Evolutionary conservation across 225 moss, liverwort and hornwort genomes (phyloP).

Genomic region (Pleurozium schreberi): DNA sequence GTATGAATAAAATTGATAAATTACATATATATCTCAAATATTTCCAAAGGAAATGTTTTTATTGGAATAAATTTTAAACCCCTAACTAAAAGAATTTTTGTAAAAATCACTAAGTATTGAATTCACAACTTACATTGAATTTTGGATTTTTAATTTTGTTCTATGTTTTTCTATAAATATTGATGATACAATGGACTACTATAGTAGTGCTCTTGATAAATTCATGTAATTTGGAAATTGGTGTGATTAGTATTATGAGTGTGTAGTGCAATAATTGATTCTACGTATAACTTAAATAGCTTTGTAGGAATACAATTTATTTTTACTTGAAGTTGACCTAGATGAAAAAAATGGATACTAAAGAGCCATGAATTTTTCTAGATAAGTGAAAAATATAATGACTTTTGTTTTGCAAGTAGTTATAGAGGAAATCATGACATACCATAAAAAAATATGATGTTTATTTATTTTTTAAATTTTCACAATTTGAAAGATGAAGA

Average conservation of each 20-base stretch:
- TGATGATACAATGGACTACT: background rate
- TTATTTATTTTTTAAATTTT: background rate
- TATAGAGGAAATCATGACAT: background rate
- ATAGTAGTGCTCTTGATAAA: rapidly evolving
- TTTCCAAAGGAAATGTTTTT: too few relatives aligned
- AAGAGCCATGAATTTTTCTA: background rate
- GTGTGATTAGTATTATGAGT: too few relatives aligned
- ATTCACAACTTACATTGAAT: rapidly evolving
- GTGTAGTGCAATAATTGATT: rapidly evolving
- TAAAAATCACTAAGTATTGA: background rate
- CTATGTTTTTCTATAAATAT: background rate
- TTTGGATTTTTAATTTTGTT: background rate
- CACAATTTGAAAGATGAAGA: background rate
- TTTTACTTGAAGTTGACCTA: too few relatives aligned
- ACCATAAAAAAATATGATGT: too few relatives aligned
- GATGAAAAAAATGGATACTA: background rate
- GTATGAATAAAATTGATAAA: background rate
- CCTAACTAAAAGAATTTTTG: background rate
- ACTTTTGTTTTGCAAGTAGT: background rate
- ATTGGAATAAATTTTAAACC: background rate
- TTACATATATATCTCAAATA: background rate
- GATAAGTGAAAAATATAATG: background rate
- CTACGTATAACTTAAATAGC: background rate
- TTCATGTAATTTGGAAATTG: background rate
- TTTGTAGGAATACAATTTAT: background rate